These are phyloP conservation scores for Thelonectria olida DNA, from an alignment of 2,329 filamentous ascomycete species.

Conservation along the genomic window DNA sequence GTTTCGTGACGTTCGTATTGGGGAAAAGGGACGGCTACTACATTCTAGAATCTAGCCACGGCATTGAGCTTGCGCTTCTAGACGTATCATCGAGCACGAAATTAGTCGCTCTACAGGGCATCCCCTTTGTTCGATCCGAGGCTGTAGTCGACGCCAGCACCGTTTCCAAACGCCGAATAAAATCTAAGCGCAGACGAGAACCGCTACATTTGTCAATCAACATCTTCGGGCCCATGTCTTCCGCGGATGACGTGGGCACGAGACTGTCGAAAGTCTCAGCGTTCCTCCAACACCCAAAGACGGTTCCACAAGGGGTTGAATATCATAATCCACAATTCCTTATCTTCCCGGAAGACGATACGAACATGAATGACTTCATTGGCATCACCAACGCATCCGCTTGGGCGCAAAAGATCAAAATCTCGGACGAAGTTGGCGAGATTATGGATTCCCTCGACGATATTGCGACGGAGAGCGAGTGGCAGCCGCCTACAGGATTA, in stretches of 20 bases:
- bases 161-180: background rate
- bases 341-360: background rate
- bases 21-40: background rate
- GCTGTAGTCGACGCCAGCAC: background rate
- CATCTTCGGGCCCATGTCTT: background rate
- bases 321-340: constrained; percentile 16
- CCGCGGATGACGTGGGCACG: background rate
- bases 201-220: constrained; percentile 7
- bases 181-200: background rate
- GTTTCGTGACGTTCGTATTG: background rate
- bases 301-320: background rate
- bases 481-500: background rate
- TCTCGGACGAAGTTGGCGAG: background rate
- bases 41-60: background rate
- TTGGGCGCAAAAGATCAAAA: background rate
- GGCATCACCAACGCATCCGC: background rate
- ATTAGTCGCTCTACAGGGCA: background rate
- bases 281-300: constrained; percentile 15
- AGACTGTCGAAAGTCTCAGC: background rate
- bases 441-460: constrained; percentile 4
- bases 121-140: background rate
- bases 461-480: background rate
- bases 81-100: background rate
- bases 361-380: constrained; percentile 9
- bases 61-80: constrained; percentile 3